Conservation (phyloP, 1,284 basidiomycete species). For the Cutaneotrichosporon spelunceum region DNA sequence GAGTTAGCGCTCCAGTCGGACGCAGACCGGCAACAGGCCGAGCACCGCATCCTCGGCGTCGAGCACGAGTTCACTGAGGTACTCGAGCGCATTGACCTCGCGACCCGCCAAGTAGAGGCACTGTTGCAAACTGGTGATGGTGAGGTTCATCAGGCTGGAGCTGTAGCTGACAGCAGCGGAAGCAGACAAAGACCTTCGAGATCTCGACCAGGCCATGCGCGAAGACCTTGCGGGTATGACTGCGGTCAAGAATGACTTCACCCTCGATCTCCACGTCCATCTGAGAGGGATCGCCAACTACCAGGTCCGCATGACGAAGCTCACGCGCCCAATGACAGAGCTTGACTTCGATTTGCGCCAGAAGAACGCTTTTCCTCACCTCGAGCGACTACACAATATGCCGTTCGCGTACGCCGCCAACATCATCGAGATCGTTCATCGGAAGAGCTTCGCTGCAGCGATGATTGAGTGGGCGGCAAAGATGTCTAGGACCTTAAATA, state of each 20-base stretch:
- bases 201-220: constrained; percentile 46
- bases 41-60: constrained; percentile 58
- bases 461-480: constrained; percentile 73
- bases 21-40: constrained; percentile 63
- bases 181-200: constrained; percentile 29
- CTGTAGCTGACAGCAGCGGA: constrained; percentile 15
- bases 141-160: constrained; percentile 6
- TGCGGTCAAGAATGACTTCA: constrained; percentile 64
- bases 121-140: constrained; percentile 23
- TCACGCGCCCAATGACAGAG: constrained; percentile 61
- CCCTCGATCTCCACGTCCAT: constrained; percentile 63
- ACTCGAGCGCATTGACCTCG: constrained; percentile 35
- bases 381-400: constrained; percentile 82
- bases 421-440: constrained; percentile 80
- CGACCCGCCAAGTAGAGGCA: constrained; percentile 34
- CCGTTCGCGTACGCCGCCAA: constrained; percentile 90
- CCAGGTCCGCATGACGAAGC: constrained; percentile 69
- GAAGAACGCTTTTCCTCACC: constrained; percentile 78
- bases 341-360: constrained; percentile 66
- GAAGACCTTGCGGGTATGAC: constrained; percentile 44
- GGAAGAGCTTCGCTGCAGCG: constrained; percentile 76
- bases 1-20: constrained; percentile 70
- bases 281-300: constrained; percentile 69
- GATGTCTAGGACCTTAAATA: constrained; percentile 76
- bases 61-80: constrained; percentile 44